Base-by-base conservation (phyloP, 352 stramenopile genomes). In the Globisporangium okanoganense region DNA sequence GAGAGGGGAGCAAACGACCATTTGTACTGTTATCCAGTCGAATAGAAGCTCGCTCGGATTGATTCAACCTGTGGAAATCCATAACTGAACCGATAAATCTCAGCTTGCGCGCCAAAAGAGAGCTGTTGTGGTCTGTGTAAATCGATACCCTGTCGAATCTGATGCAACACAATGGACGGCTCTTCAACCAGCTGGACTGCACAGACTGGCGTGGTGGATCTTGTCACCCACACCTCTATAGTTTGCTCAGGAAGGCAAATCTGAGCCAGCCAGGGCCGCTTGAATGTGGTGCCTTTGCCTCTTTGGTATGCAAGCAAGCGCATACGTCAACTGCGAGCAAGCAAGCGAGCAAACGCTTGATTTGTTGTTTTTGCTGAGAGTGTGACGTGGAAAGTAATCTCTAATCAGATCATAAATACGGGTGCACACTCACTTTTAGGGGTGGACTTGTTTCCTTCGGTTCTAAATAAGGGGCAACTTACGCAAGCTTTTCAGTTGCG, bases 331-430 rank as follows among this genome's bases (percentile, higher is more conserved):
- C 18, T 13, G 22, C 22, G 29, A 18, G 8, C 6, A 41, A 41
- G 50, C 31, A 2, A 56, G 31, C 50, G 45, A 40, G 25, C 47
- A 36, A 24, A 53, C 16, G 50, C 43, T 56, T 56, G 31, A 31
- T 56, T 56, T 56, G 50, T 56, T 56, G 27, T 29, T 56, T 56
- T 36, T 24, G 29, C 24, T 29, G 31, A n/a, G 27, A 13, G 25
- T 55, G 10, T 41, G 27, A n/a, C 13, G 16, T 29, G 50, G 50
- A 31, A 56, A 56, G 29, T 8, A 31, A 27, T 44, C 20, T 36
- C 35, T 38, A 58, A 40, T 40, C 53, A 58, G 53, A 58, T 58
- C 8, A 31, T 31, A 56, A 41, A 56, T 44, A 44, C 27, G 50
- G 31, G 50, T 44, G n/a, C n/a, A 25, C 2, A 31, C 14, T 13